A percentile compares a stretch with the other conserved stretches of the same genome.
phyloP scores from a whole-genome alignment of 1,284 basidiomycete genomes.

The Phylloporus sp. region DNA sequence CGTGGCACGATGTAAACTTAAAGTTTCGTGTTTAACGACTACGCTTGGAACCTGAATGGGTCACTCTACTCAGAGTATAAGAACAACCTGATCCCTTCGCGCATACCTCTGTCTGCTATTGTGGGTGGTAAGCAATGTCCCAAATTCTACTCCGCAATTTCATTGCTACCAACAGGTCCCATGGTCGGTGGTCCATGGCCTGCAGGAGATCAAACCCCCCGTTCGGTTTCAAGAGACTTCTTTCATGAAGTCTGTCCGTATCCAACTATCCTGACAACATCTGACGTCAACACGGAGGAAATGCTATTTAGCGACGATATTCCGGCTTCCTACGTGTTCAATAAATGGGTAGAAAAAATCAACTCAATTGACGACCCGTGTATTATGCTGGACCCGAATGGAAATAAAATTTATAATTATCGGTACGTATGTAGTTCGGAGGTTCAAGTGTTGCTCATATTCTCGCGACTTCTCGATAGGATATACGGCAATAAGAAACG shows the following conservation, averaged over 20 bases:
- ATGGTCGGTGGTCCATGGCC: slow-evolving; percentile 45
- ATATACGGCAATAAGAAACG: slow-evolving; percentile 37
- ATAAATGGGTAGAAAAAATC: slow-evolving; percentile 41
- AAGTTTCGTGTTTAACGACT: slow-evolving; percentile 47
- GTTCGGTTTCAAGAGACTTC: slow-evolving; percentile 40
- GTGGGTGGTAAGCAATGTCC: slow-evolving; percentile 28
- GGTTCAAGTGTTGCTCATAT: too few species aligned
- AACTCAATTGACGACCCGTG: slow-evolving; percentile 40
- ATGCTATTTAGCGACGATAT: slow-evolving; percentile 30
- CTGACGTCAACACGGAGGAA: slow-evolving; percentile 33
- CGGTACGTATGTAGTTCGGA: too few species aligned
- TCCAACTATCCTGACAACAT: slow-evolving; percentile 31
- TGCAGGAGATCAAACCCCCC: slow-evolving; percentile 36
- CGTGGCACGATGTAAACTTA: neutral
- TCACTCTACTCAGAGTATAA: slow-evolving; percentile 37
- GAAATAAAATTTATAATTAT: slow-evolving; percentile 35
- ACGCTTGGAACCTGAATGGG: slow-evolving; percentile 37
- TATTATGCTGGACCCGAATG: slow-evolving; percentile 34
- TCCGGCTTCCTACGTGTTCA: slow-evolving; percentile 29
- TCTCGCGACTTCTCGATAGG: slow-evolving; percentile 23
- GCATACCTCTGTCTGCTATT: slow-evolving; percentile 40
- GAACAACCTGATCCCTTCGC: slow-evolving; percentile 39
- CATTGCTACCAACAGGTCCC: slow-evolving; percentile 35
- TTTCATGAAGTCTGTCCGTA: slow-evolving; percentile 45
- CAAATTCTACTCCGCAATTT: neutral